These are phyloP conservation scores for Boletus rufocinnamomeus DNA, from an alignment of 768 basidiomycete genomes.

Conservation along the genomic window DNA sequence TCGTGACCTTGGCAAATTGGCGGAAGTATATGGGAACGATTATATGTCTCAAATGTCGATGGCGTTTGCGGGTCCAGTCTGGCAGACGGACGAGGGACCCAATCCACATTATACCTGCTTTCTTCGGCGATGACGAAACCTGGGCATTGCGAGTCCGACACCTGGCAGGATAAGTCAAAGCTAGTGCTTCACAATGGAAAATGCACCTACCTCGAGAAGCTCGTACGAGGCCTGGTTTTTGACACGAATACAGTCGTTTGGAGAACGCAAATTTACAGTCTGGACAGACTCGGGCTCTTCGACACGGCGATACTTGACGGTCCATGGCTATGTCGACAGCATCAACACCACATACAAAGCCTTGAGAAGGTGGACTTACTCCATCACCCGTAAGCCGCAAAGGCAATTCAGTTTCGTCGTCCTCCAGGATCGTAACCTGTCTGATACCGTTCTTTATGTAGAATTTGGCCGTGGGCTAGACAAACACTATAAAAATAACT, in stretches of 20 bases:
- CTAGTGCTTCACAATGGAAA: neutral
- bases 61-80: conserved; percentile 59
- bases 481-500: neutral
- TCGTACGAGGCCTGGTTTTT: conserved; percentile 76
- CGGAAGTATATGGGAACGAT: conserved; percentile 72
- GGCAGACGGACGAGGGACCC: conserved; percentile 79
- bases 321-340: conserved; percentile 72
- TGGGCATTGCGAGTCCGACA: conserved; percentile 83
- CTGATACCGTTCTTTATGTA: conserved; percentile 66
- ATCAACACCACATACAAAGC: conserved; percentile 5
- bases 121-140: conserved; percentile 66
- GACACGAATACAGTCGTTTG: conserved; percentile 76
- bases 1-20: conserved; percentile 82
- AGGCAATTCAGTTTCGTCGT: conserved; percentile 71
- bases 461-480: conserved; percentile 84
- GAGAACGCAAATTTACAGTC: conserved; percentile 48
- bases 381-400: conserved; percentile 89
- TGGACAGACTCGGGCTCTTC: conserved; percentile 44
- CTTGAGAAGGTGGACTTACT: conserved; percentile 46
- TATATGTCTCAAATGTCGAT: conserved; percentile 59
- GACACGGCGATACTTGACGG: conserved; percentile 65
- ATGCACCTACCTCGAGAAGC: conserved; percentile 57
- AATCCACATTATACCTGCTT: conserved; percentile 69
- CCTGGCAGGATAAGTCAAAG: conserved; percentile 42
- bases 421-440: conserved; percentile 67